Conservation (phyloP, 2,329 filamentous ascomycete genomes). For the Penicillium sclerotiorum region DNA sequence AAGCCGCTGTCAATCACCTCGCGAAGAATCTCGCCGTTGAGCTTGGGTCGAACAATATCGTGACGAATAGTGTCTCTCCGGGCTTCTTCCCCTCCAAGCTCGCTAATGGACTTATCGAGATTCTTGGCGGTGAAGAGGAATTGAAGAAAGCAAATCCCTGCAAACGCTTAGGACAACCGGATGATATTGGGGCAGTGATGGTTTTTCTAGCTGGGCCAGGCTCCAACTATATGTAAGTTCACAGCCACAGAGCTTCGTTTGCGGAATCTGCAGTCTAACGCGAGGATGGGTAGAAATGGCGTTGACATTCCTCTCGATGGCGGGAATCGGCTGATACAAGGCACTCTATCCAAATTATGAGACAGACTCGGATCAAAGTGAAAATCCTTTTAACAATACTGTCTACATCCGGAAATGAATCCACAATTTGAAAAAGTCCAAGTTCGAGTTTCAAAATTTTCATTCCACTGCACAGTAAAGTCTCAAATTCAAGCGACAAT, state of each 20-base stretch:
- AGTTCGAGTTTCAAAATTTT: no score
- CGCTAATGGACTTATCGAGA: background rate
- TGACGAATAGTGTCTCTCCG: background rate
- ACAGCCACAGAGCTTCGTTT: background rate
- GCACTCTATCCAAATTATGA: background rate
- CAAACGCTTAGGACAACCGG: background rate
- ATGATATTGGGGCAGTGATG: background rate
- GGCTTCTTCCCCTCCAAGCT: background rate
- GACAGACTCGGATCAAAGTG: no score
- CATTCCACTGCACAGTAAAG: no score
- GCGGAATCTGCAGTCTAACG: background rate
- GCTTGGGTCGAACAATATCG: background rate
- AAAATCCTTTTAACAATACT: no score
- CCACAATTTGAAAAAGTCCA: no score
- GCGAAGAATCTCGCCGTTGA: background rate
- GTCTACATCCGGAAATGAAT: no score
- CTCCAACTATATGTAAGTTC: background rate
- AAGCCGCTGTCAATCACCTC: background rate
- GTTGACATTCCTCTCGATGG: background rate
- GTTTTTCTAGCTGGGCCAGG: background rate
- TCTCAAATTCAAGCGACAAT: no score
- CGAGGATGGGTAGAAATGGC: no score
- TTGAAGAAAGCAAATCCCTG: background rate
- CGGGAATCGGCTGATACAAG: background rate
- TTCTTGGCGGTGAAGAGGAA: background rate